Evolutionary conservation across 805 yeast genomes (phyloP).

Genomic region (Wickerhamomyces subpelliculosus): DNA sequence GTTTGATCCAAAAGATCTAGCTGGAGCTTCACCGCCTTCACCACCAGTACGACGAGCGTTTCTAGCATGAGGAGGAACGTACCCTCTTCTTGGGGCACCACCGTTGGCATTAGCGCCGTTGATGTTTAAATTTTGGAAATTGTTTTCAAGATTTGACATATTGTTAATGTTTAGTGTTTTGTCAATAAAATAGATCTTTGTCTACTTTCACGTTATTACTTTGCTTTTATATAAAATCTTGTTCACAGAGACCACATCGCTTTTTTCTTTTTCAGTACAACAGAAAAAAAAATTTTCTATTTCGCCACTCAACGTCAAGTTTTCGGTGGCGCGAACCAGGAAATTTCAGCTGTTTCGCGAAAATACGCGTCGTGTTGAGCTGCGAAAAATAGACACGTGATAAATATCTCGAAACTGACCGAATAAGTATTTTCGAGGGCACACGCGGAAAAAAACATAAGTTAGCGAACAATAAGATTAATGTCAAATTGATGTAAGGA

Average conservation of each 20-base stretch:
- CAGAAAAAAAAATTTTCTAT: neutral
- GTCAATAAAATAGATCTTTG: neutral
- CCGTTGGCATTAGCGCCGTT: slow-evolving; percentile 24
- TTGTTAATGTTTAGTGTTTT: neutral
- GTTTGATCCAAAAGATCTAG: slow-evolving; percentile 1
- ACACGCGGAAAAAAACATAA: no score
- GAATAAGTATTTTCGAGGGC: no score
- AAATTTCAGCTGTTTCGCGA: no score
- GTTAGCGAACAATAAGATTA: no score
- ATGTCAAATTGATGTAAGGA: no score
- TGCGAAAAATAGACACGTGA: no score
- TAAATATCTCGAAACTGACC: no score
- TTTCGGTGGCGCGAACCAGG: no score
- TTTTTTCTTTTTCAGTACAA: neutral
- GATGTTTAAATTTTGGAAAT: slow-evolving; percentile 50
- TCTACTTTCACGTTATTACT: neutral
- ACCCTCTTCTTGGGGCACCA: slow-evolving; percentile 21
- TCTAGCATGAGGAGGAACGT: slow-evolving; percentile 60
- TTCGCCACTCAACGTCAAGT: neutral
- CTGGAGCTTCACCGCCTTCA: slow-evolving; percentile 1
- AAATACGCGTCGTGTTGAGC: no score
- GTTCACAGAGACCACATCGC: neutral
- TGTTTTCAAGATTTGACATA: slow-evolving; percentile 52
- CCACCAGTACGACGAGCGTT: slow-evolving; percentile 23
- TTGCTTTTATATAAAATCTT: neutral